A percentile compares a stretch with the other conserved stretches of the same genome.
These are phyloP conservation scores for Ophiostoma angusticollis DNA, from an alignment of 2,329 filamentous ascomycete species.

Conservation along the genomic window DNA sequence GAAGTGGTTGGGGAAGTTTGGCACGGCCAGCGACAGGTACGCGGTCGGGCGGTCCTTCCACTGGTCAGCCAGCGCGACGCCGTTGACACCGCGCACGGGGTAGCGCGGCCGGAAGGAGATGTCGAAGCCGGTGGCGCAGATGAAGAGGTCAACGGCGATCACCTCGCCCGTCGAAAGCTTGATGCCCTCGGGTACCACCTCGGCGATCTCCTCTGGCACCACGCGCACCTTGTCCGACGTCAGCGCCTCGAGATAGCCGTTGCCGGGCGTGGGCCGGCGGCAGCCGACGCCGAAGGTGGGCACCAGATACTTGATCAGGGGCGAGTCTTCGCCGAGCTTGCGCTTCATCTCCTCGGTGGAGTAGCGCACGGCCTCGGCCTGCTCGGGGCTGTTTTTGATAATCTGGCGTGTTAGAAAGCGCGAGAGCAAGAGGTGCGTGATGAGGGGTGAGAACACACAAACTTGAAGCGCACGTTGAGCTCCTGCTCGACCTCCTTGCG, in stretches of 20 bases:
- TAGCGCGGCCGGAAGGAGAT: conserved; percentile 23
- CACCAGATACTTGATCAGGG: not conserved
- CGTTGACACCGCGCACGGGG: conserved; percentile 9
- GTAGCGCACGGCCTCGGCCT: not conserved
- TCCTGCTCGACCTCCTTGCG: conserved; percentile 8
- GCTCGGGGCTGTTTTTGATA: too few relatives aligned
- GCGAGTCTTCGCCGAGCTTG: not conserved
- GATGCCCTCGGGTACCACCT: conserved; percentile 26
- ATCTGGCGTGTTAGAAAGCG: conserved; percentile 1
- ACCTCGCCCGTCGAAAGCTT: too few relatives aligned
- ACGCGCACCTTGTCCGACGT: too few relatives aligned
- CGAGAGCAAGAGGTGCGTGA: too few relatives aligned
- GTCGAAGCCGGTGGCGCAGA: conserved; percentile 29
- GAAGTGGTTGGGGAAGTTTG: conserved; percentile 14
- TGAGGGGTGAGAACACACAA: too few relatives aligned
- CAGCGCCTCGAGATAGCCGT: conserved; percentile 29
- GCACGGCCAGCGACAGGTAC: conserved; percentile 10
- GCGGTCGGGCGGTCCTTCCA: conserved; percentile 11
- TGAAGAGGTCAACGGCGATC: conserved; percentile 16
- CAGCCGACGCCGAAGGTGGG: conserved; percentile 20
- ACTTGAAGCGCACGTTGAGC: conserved; percentile 10
- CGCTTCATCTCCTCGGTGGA: not conserved
- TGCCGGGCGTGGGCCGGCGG: conserved; percentile 28
- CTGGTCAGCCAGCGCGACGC: conserved; percentile 11
- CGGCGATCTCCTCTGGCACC: conserved; percentile 31